Conservation (phyloP, 345 rosid species). For the Microcos paniculata region DNA sequence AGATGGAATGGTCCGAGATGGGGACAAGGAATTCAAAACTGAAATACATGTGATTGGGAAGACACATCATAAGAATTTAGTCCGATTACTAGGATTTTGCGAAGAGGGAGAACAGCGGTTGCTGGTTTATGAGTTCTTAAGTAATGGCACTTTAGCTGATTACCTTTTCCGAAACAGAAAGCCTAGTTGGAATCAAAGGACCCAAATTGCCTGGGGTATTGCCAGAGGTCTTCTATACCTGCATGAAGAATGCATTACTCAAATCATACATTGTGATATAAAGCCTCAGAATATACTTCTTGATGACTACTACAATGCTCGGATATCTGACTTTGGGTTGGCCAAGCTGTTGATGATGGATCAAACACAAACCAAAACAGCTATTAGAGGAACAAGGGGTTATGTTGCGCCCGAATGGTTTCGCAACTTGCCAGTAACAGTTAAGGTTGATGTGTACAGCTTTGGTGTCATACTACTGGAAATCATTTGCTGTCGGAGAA, state of each 20-base stretch:
- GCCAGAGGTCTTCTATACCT: constrained; percentile 26
- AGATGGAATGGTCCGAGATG: constrained; percentile 14
- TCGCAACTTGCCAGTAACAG: constrained; percentile 37
- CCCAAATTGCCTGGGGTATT: constrained; percentile 10
- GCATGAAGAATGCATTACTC: constrained; percentile 23
- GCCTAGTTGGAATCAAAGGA: constrained; percentile 22
- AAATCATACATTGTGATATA: constrained; percentile 28
- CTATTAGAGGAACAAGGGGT: constrained; percentile 6
- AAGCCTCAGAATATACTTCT: constrained; percentile 26
- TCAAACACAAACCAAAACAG: constrained; percentile 5
- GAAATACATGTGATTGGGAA: constrained; percentile 36
- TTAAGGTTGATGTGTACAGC: constrained; percentile 46
- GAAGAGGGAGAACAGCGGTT: background rate
- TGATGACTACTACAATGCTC: constrained; percentile 14
- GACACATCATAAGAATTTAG: constrained; percentile 39
- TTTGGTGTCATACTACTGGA: constrained; percentile 41
- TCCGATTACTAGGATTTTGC: constrained; percentile 21
- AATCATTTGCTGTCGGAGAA: constrained; percentile 37
- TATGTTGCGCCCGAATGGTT: constrained; percentile 15
- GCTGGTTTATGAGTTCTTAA: constrained; percentile 10
- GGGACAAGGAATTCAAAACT: constrained; percentile 29
- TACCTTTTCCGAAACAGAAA: background rate
- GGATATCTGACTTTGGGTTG: constrained; percentile 24
- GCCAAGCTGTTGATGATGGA: constrained; percentile 14
- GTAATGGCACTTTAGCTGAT: constrained; percentile 4